Evolutionary conservation across 805 yeast genomes (phyloP).

Genomic region (Wickerhamiella azyma): DNA sequence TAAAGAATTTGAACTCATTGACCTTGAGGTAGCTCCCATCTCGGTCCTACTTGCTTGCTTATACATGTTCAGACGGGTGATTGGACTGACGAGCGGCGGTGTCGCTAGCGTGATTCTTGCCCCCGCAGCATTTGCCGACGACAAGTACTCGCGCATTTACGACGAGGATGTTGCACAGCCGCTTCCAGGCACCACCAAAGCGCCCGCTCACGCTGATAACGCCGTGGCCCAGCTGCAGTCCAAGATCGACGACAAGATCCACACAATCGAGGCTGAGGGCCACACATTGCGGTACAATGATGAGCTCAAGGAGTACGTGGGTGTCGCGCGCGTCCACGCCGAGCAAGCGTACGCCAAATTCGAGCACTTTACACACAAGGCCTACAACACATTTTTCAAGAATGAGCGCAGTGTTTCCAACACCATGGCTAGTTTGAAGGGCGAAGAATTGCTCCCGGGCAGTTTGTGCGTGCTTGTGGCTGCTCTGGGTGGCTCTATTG

Average conservation of each 20-base stretch:
- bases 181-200: constrained; percentile 21
- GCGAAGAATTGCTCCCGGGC: constrained; percentile 63
- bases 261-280: constrained; percentile 35
- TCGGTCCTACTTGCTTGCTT: neutral
- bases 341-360: constrained; percentile 9
- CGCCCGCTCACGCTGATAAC: constrained; percentile 13
- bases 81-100: constrained; percentile 1
- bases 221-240: constrained; percentile 13
- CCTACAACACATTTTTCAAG: constrained; percentile 24
- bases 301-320: constrained; percentile 36
- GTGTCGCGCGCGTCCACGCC: constrained; percentile 34
- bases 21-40: no score
- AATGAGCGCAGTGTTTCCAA: constrained; percentile 51
- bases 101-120: neutral
- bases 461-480: constrained; percentile 55
- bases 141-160: constrained; percentile 16
- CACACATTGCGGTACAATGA: constrained; percentile 41
- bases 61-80: constrained; percentile 4
- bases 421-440: constrained; percentile 51
- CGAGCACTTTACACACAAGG: constrained; percentile 26
- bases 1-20: no score
- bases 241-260: constrained; percentile 12
- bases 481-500: constrained; percentile 54
- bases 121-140: constrained; percentile 10
- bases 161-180: constrained; percentile 20